A percentile compares a stretch with the other conserved stretches of the same genome.
These are phyloP conservation scores for Penicillium sp. DNA, from an alignment of 2,329 filamentous ascomycete genomes.

Conservation along the genomic window DNA sequence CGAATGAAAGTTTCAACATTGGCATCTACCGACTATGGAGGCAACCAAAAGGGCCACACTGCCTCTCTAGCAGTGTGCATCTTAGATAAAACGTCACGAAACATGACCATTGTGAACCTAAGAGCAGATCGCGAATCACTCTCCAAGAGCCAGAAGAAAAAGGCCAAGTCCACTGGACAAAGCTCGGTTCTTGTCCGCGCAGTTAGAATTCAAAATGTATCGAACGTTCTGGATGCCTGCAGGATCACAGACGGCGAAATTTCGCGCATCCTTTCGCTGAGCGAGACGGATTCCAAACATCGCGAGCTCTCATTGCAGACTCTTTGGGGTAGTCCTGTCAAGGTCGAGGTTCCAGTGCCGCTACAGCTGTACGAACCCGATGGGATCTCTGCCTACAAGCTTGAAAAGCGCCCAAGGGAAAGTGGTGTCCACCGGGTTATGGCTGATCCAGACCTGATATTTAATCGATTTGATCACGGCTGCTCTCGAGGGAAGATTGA, in stretches of 20 bases:
- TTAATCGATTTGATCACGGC: constrained; percentile 60
- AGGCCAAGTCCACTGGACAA: constrained; percentile 26
- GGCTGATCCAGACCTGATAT: constrained; percentile 42
- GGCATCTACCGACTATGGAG: constrained; percentile 45
- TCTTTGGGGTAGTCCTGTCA: constrained; percentile 72
- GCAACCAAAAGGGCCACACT: constrained; percentile 32
- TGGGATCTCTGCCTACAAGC: constrained; percentile 59
- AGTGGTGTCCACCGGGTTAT: constrained; percentile 49
- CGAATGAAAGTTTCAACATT: constrained; percentile 64
- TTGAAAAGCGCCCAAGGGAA: constrained; percentile 55
- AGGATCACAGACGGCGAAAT: constrained; percentile 67
- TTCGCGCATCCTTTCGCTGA: constrained; percentile 70
- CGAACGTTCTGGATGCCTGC: constrained; percentile 72
- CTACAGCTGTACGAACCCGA: constrained; percentile 62
- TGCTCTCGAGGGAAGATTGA: constrained; percentile 64
- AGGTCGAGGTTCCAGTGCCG: constrained; percentile 60
- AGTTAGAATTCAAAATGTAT: constrained; percentile 57
- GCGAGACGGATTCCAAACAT: constrained; percentile 63
- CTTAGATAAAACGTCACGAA: constrained; percentile 67
- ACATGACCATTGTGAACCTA: constrained; percentile 67
- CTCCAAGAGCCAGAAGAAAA: constrained; percentile 32
- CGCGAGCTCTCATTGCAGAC: constrained; percentile 72
- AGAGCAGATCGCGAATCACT: constrained; percentile 51
- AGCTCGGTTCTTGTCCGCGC: constrained; percentile 36
- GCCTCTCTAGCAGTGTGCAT: constrained; percentile 58